A percentile compares a stretch with the other conserved stretches of the same genome.
Conservation (phyloP, 768 basidiomycete genomes). For the Favolaschia claudopus region DNA sequence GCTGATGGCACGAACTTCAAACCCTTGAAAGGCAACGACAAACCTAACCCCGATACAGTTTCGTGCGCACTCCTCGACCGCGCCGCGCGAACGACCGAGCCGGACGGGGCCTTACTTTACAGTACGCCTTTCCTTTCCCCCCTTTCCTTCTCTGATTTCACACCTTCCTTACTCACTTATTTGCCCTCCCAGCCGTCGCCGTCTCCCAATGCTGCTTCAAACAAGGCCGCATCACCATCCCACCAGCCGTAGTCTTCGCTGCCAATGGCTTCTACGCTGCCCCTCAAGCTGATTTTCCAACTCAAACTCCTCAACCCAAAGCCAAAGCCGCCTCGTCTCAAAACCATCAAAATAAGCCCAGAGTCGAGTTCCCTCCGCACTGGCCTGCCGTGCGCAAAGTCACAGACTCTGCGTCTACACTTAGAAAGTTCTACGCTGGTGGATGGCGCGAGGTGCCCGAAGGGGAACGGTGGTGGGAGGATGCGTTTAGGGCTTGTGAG, state of each 20-base stretch:
- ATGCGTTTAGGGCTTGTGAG: constrained; percentile 59
- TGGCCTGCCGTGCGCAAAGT: constrained; percentile 50
- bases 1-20: too few species aligned
- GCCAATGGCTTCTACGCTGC: constrained; percentile 60
- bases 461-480: constrained; percentile 75
- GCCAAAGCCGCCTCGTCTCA: constrained; percentile 50
- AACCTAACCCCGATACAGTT: background rate
- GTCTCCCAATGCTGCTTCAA: constrained; percentile 77
- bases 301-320: constrained; percentile 44
- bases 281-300: constrained; percentile 41
- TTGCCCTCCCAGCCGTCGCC: constrained; percentile 67
- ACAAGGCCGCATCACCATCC: constrained; percentile 73
- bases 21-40: too few species aligned
- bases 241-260: constrained; percentile 69
- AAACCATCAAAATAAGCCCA: constrained; percentile 17
- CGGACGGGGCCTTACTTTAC: constrained; percentile 16
- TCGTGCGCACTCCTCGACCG: constrained; percentile 7
- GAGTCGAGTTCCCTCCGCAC: constrained; percentile 59
- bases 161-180: constrained; percentile 53
- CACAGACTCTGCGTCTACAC: constrained; percentile 47
- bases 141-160: background rate
- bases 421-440: constrained; percentile 52
- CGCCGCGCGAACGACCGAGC: background rate
- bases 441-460: too few species aligned
- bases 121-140: too few species aligned